Base-by-base conservation (phyloP, 78 protist species). In the Dictyostelium intermedium region DNA sequence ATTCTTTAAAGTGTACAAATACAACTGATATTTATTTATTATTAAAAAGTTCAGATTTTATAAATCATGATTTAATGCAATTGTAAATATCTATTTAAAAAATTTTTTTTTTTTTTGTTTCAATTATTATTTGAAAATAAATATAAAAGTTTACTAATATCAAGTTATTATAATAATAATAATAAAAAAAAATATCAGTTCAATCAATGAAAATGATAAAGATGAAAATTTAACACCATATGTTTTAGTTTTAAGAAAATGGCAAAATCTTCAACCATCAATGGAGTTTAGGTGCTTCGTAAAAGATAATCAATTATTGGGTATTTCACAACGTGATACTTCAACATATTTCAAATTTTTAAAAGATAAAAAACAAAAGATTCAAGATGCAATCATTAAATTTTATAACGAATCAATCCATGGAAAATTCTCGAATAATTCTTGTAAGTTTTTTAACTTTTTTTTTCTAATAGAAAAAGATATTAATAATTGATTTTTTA, bases 281-380 rank as follows among this genome's bases (percentile, higher is more conserved):
- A 63, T 85, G 84, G 97, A 96, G 56, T 96, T 96, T 70, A 84
- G 97, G 50, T 91, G 96, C 73, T 92, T 85, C 50, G 93, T 96
- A 27, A 78, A 80, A 37, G 63, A 80, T 47, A 81, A 89, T 35
- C 37, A 89, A 69, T 50, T 89, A 74, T 27, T 89, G 16, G 96
- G 76, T n/a, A 85, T 93, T 41, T 83, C 92, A 41, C 96, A 93
- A 78, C 63, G 96, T 39, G 92, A 93, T 53, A 77, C 83, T 20
- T 41, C 87, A 4, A 81, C 89, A 34, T 84, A 32, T 34, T 93
- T 63, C 60, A 20, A 56, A 2, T 85, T 85, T 84, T n/a, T 93
- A 25, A 39, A 53, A 32, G 82, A 45, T 23, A 84, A 77, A 84
- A 87, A 85, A 73, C 78, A 63, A 32, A 16, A 25, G 39, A 85